Percentiles rank a stretch among this genome's conserved stretches.
Conservation (phyloP, 192 early-diverging fungal species). For the Helicostylum pulchrum region DNA sequence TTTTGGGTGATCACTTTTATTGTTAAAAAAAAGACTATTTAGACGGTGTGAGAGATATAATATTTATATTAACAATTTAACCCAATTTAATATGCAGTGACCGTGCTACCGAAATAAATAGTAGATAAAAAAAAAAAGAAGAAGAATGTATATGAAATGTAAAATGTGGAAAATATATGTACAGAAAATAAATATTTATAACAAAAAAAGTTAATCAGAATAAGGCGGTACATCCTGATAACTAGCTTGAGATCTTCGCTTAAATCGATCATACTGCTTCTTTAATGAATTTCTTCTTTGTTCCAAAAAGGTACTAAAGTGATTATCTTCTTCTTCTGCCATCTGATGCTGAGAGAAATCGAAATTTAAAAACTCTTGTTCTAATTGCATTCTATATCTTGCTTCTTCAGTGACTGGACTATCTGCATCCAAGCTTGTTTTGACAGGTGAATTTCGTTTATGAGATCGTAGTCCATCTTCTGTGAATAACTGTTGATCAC, state of each 20-base stretch:
- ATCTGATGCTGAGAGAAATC: constrained; percentile 11
- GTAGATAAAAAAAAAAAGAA: too few relatives aligned
- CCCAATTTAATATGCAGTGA: too few relatives aligned
- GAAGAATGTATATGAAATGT: too few relatives aligned
- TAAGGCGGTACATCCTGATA: too few relatives aligned
- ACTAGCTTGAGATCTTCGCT: neutral
- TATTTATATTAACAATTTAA: too few relatives aligned
- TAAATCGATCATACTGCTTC: constrained; percentile 8
- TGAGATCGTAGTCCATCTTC: constrained; percentile 6
- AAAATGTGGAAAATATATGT: too few relatives aligned
- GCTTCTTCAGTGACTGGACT: constrained; percentile 26
- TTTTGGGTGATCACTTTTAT: too few relatives aligned
- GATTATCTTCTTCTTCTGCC: constrained; percentile 3
- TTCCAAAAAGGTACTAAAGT: neutral
- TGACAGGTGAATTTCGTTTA: constrained; percentile 12
- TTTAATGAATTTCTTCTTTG: constrained; percentile 16
- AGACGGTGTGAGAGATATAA: too few relatives aligned
- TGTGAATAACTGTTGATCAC: neutral
- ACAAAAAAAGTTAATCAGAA: too few relatives aligned
- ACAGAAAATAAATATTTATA: too few relatives aligned
- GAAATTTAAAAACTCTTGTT: constrained; percentile 15
- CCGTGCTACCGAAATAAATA: too few relatives aligned
- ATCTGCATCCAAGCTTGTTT: constrained; percentile 1
- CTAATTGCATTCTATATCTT: constrained; percentile 9
- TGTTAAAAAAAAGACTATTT: too few relatives aligned